Conservation (phyloP, 495 filamentous ascomycete genomes). For the Penicillium antarcticum region DNA sequence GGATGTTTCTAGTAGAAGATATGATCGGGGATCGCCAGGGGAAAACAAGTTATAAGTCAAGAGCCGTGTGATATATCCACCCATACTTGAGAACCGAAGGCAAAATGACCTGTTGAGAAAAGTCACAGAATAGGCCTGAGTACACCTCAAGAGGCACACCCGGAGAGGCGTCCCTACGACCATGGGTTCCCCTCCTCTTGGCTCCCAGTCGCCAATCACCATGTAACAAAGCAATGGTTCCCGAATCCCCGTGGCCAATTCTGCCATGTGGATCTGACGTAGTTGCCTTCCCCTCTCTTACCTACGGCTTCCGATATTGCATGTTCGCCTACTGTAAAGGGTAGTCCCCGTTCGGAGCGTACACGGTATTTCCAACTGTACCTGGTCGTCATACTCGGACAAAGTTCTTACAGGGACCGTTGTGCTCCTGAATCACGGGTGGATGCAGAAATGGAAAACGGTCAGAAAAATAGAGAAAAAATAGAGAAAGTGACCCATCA, state of each 20-base stretch:
- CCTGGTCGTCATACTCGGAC: slow-evolving; percentile 9
- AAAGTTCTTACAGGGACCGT: slow-evolving; percentile 4
- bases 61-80: background rate
- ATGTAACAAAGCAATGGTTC: background rate
- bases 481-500: background rate
- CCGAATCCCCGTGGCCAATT: slow-evolving; percentile 11
- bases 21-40: slow-evolving; percentile 1
- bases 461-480: background rate
- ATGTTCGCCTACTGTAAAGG: background rate
- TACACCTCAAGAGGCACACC: background rate
- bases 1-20: background rate
- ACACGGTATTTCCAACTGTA: background rate
- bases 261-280: slow-evolving; percentile 30
- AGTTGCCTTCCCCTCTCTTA: background rate
- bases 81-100: no score
- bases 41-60: background rate
- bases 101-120: background rate
- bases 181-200: background rate
- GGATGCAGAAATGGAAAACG: slow-evolving; percentile 1
- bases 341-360: no score
- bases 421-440: slow-evolving; percentile 2
- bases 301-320: no score
- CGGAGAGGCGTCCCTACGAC: background rate
- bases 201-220: background rate
- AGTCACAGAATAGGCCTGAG: background rate